Conservation (phyloP, 192 early-diverging fungal genomes). For the Kappamyces sp. region DNA sequence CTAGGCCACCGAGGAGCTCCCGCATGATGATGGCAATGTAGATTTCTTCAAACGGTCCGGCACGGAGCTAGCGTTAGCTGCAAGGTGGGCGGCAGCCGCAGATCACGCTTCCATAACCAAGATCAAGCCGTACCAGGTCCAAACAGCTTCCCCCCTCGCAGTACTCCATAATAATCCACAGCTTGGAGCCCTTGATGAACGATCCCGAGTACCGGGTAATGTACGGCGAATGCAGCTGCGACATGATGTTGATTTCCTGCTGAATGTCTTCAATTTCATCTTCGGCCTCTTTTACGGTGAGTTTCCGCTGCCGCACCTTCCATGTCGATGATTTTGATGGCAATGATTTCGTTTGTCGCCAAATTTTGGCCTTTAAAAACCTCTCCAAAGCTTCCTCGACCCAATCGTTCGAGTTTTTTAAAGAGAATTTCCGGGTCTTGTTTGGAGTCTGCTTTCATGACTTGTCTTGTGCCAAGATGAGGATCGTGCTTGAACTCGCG, state of each 20-base stretch:
- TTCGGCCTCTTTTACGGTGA: slow-evolving; percentile 60
- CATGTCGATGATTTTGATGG: slow-evolving; percentile 97
- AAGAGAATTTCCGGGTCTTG: slow-evolving; percentile 30
- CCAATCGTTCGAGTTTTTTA: slow-evolving; percentile 31
- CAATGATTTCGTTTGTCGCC: slow-evolving; percentile 65
- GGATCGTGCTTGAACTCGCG: no score
- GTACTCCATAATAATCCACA: slow-evolving; percentile 99
- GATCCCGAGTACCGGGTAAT: slow-evolving; percentile 90
- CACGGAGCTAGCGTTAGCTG: slow-evolving; percentile 62
- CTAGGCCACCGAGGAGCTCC: slow-evolving; percentile 81
- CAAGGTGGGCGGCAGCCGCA: neutral
- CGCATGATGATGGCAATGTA: slow-evolving; percentile 89
- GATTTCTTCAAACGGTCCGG: slow-evolving; percentile 74
- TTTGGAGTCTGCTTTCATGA: no score
- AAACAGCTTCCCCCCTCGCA: slow-evolving; percentile 91
- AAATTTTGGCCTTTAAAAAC: slow-evolving; percentile 42
- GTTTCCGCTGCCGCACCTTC: slow-evolving; percentile 44
- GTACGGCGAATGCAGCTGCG: slow-evolving; percentile 82
- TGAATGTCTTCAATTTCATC: slow-evolving; percentile 99
- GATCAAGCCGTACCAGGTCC: slow-evolving; percentile 59
- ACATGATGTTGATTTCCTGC: slow-evolving; percentile 92
- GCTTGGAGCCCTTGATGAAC: slow-evolving; percentile 76
- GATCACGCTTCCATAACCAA: neutral
- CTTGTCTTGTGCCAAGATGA: no score
- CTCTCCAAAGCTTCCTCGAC: slow-evolving; percentile 47